phyloP scores from a whole-genome alignment of 2,329 filamentous ascomycete genomes.

The Fusarium pseudonygamai region DNA sequence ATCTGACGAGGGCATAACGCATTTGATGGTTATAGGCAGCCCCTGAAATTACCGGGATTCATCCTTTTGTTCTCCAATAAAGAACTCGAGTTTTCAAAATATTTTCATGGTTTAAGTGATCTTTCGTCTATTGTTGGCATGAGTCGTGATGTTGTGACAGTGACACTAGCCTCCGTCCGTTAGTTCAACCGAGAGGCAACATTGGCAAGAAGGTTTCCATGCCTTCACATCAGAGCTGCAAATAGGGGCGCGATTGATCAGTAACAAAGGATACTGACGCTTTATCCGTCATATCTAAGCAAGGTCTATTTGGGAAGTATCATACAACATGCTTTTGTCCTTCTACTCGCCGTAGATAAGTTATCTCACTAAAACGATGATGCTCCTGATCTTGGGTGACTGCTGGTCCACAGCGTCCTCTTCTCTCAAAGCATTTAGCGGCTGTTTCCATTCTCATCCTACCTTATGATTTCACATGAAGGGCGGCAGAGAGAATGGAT shows the following conservation, averaged over 20 bases:
- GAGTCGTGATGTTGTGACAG: not conserved
- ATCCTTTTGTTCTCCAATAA: slow-evolving; percentile 53
- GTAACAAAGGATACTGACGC: not conserved
- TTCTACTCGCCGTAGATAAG: not conserved
- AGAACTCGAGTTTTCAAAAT: slow-evolving; percentile 48
- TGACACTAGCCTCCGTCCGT: not conserved
- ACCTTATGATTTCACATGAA: slow-evolving; percentile 68
- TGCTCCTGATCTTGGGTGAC: not conserved
- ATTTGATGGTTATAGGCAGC: slow-evolving; percentile 52
- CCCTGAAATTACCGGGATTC: slow-evolving; percentile 53
- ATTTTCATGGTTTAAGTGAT: slow-evolving; percentile 1
- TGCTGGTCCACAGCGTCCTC: not conserved
- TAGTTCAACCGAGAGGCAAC: not conserved
- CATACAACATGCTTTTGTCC: slow-evolving; percentile 13
- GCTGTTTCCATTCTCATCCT: not conserved
- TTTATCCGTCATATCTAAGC: not conserved
- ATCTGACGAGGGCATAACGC: slow-evolving; percentile 51
- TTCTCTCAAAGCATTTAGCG: no score
- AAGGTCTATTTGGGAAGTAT: slow-evolving; percentile 9
- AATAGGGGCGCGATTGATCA: not conserved
- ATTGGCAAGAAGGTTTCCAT: not conserved
- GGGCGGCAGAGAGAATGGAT: slow-evolving; percentile 93
- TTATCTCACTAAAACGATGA: not conserved
- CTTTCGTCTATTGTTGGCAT: not conserved
- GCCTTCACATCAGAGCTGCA: not conserved